Base-by-base conservation (phyloP, 2,329 filamentous ascomycete genomes). In the Colletotrichum simmondsii region DNA sequence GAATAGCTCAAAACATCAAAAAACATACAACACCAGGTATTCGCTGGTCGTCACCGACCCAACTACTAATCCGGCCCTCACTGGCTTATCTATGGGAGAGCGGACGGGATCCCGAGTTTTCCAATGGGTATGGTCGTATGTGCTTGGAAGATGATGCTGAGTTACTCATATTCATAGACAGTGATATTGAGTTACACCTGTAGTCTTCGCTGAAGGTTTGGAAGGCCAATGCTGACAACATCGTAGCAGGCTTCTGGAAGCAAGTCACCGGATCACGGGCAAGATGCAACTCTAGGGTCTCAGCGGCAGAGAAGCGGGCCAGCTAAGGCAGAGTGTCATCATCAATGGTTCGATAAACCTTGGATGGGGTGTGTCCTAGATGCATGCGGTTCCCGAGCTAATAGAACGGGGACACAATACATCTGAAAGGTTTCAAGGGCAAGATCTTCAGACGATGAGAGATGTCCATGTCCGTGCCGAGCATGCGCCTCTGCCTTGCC, bases 61-160 rank as follows among this genome's bases (percentile, higher is more conserved):
- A 35, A 35, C 32, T 35, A 35, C 32, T 35, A 35, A 35, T 35
- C 32, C 11, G 32, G 12, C 35, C 35, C 37, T 42, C 37, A 42
- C 19, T 42, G 16, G 37, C 37, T 42, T 42, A 42, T 42, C 37
- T 42, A 42, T 42, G 6, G 37, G 37, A 42, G 37, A 42, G 37
- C 37, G 14, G 37, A 42, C 37, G 37, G 37, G 37, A 42, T 42
- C 37, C 37, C 37, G 37, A 42, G 37, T 19, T 42, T 42, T 42
- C 37, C 37, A 42, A 42, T 42, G 16, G 37, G 37, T 42, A 42
- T 42, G 37, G 37, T 42, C 37, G 37, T 42, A 42, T 42, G 37
- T 42, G 37, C 0, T 0, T 19, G 14, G 0, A 0, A 0, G 2
- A 1, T 2, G 2, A 42, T 19, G 37, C 2, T 14, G 2, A 19